Evolutionary conservation across 768 basidiomycete genomes (phyloP), one percentile per base, ranked within the genome.

Genomic region (Pisolithus tinctorius): DNA sequence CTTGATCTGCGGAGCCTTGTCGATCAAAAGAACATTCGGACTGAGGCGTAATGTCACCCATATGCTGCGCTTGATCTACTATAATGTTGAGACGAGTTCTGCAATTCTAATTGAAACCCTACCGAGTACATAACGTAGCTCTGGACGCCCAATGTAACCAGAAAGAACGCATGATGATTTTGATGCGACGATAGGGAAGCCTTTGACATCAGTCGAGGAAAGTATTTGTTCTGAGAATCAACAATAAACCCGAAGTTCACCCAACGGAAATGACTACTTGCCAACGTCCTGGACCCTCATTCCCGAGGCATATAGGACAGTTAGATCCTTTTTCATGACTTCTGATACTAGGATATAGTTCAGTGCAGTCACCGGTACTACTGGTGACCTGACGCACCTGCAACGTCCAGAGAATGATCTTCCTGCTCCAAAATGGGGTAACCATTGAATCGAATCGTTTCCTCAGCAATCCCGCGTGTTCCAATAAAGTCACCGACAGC

Each of bases 351-450:
- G 45, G 45, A 36, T 51, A 34, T 4, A 27, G 34, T 56, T 40
- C 49, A 45, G 25, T 47, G 37, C 25, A 44, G 23, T 31, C 36
- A 43, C 14, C 31, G 44, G 41, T 27, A 11, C 10, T 26, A 42
- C 27, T 41, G 17, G 45, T 16, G 13, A 40, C 36, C 45, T 47
- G 30, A 67, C 82, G 49, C 59, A 96, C 95, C 91, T 46, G 91
- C 81, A 42, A 93, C 88, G 63, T 95, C 85, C 62, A 89, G 94
- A 0, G 89, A 84, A 60, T 91, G 86, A 63, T 96, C 93, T 54
- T 96, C 91, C 62, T 94, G 94, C 70, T 97, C 95, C 53, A 99
- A 72, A 75, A 94, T 93, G 0, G 96, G 96, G 71, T 87, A 98
- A 8, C 94, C 95, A 63, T 96, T 98, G 71, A 99, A 95, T 16